A percentile compares a stretch with the other conserved stretches of the same genome.
phyloP scores from a whole-genome alignment of 2,329 filamentous ascomycete genomes.

The Exutisphaerella laricina region DNA sequence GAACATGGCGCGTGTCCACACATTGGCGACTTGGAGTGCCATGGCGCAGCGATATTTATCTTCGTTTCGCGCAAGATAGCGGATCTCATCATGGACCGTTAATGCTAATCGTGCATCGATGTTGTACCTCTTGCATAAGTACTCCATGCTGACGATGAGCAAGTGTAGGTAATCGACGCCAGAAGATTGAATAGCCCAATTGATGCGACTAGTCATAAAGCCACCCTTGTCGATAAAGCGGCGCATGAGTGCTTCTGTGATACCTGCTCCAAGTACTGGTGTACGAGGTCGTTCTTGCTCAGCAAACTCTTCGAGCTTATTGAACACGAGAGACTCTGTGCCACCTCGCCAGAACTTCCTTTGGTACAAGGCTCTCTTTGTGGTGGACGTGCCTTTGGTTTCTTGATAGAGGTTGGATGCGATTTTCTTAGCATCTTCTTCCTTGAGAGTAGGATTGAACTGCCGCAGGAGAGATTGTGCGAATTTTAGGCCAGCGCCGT shows the following conservation, averaged over 20 bases:
- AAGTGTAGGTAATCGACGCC: slow-evolving; percentile 97
- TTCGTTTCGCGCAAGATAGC: slow-evolving; percentile 78
- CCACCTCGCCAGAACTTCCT: slow-evolving; percentile 89
- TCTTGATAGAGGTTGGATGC: slow-evolving; percentile 77
- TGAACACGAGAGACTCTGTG: slow-evolving; percentile 97
- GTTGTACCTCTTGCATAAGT: slow-evolving; percentile 77
- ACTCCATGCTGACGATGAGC: slow-evolving; percentile 90
- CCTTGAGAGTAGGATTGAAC: slow-evolving; percentile 81
- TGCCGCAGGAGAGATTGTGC: slow-evolving; percentile 83
- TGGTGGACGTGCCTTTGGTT: slow-evolving; percentile 87
- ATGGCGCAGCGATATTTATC: slow-evolving; percentile 87
- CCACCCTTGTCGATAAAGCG: slow-evolving; percentile 81
- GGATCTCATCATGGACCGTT: slow-evolving; percentile 95
- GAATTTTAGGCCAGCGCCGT: slow-evolving; percentile 94
- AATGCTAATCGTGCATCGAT: slow-evolving; percentile 80
- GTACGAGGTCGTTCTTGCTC: slow-evolving; percentile 88
- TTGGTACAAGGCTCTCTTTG: slow-evolving; percentile 63
- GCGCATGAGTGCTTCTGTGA: slow-evolving; percentile 89
- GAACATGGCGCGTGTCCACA: slow-evolving; percentile 98
- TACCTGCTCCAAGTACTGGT: slow-evolving; percentile 87
- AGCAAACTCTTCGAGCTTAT: slow-evolving; percentile 95
- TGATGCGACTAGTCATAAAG: slow-evolving; percentile 94
- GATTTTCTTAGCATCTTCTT: slow-evolving; percentile 68
- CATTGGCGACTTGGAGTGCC: slow-evolving; percentile 86
- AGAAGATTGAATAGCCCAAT: slow-evolving; percentile 97